Evolutionary conservation across 2,329 filamentous ascomycete species (phyloP).

Genomic region (Exophiala viscosa): DNA sequence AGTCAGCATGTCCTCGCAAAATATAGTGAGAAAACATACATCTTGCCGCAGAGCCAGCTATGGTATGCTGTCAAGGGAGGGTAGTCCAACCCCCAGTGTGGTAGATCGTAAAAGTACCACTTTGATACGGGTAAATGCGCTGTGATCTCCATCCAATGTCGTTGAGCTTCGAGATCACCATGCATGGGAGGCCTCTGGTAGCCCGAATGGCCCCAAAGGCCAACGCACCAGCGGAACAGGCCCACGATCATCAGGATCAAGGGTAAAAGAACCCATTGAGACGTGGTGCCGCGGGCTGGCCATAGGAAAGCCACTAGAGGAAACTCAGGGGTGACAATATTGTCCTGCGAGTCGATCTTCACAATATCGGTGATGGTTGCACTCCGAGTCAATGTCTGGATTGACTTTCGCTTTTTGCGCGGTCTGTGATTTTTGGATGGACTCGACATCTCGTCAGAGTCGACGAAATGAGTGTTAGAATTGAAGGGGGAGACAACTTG

Average conservation of each 20-base stretch:
- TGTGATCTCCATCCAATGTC: slow-evolving; percentile 99
- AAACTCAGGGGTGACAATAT: slow-evolving; percentile 64
- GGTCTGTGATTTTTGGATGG: slow-evolving; percentile 37
- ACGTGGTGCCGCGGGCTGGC: slow-evolving; percentile 75
- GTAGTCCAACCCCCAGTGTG: slow-evolving; percentile 98
- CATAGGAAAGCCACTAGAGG: slow-evolving; percentile 92
- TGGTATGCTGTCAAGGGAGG: slow-evolving; percentile 97
- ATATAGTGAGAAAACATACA: slow-evolving; percentile 47
- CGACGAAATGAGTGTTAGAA: not conserved
- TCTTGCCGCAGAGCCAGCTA: slow-evolving; percentile 87
- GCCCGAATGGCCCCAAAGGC: slow-evolving; percentile 93
- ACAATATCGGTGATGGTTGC: slow-evolving; percentile 42
- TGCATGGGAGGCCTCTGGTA: slow-evolving; percentile 81
- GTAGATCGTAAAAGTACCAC: slow-evolving; percentile 96
- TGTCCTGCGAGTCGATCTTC: slow-evolving; percentile 42
- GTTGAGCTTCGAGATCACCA: slow-evolving; percentile 95
- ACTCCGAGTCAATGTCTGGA: slow-evolving; percentile 28
- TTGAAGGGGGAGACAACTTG: not conserved
- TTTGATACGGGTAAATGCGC: slow-evolving; percentile 82
- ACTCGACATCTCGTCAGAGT: slow-evolving; percentile 17
- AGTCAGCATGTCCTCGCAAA: slow-evolving; percentile 21
- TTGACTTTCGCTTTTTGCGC: slow-evolving; percentile 44
- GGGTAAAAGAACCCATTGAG: slow-evolving; percentile 89
- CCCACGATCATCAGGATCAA: slow-evolving; percentile 85
- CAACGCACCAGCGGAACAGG: slow-evolving; percentile 87